Evolutionary conservation across 139 green algal species (phyloP).

Genomic region (Tetraselmis striata): DNA sequence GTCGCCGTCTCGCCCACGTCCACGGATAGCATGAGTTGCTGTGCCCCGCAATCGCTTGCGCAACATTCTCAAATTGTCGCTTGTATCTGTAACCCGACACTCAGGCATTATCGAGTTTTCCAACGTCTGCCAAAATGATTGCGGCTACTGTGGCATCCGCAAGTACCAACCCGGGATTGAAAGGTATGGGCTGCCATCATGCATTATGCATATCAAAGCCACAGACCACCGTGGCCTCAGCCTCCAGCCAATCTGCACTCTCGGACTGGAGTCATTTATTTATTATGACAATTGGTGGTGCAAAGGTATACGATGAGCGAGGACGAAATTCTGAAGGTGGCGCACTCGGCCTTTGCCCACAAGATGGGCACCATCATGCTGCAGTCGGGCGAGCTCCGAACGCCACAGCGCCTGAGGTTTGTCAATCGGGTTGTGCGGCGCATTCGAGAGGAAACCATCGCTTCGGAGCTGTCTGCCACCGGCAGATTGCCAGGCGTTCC

Average conservation of each 20-base stretch:
- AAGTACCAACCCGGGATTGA: slow-evolving; percentile 38
- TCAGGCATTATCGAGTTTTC: slow-evolving; percentile 58
- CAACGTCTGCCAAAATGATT: slow-evolving; percentile 61
- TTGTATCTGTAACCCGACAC: too few relatives aligned
- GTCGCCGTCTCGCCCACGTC: too few relatives aligned
- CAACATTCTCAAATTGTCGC: too few relatives aligned
- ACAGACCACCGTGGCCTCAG: too few relatives aligned
- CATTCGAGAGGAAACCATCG: slow-evolving; percentile 27
- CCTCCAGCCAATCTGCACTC: too few relatives aligned
- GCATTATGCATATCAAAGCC: too few relatives aligned
- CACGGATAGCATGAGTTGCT: too few relatives aligned
- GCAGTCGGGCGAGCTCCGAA: slow-evolving; percentile 50
- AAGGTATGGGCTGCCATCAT: background rate
- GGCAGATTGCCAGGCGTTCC: too few relatives aligned
- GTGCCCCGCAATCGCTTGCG: too few relatives aligned
- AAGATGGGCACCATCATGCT: slow-evolving; percentile 60
- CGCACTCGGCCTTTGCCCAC: slow-evolving; percentile 46
- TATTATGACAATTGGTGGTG: too few relatives aligned
- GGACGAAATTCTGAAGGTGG: slow-evolving; percentile 46
- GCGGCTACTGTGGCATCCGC: slow-evolving; percentile 59
- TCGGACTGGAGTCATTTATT: too few relatives aligned
- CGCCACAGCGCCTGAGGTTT: slow-evolving; percentile 38
- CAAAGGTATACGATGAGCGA: slow-evolving; percentile 42
- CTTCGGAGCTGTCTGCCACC: slow-evolving; percentile 25
- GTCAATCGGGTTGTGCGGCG: slow-evolving; percentile 28